Conservation (phyloP, 352 stramenopile species). For the Pythium rhizo-oryzae region DNA sequence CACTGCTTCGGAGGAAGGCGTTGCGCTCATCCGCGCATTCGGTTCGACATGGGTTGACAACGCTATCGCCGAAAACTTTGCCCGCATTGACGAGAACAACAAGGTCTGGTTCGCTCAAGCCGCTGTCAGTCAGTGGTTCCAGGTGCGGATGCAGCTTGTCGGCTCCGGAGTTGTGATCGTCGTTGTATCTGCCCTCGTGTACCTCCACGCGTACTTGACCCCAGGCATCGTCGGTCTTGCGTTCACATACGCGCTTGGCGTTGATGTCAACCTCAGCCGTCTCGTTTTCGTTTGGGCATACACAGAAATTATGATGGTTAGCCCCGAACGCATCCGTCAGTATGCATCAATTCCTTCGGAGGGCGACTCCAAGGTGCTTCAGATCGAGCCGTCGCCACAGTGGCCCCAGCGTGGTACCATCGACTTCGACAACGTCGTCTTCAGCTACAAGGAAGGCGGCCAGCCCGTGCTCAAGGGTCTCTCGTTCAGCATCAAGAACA, state of each 20-base stretch:
- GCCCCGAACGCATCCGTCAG: slow-evolving; percentile 51
- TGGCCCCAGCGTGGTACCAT: slow-evolving; percentile 79
- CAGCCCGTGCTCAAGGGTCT: slow-evolving; percentile 50
- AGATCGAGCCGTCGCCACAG: too few relatives aligned
- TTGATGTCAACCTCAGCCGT: slow-evolving; percentile 76
- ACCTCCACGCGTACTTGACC: slow-evolving; percentile 32
- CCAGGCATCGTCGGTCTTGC: slow-evolving; percentile 82
- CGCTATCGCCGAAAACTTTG: slow-evolving; percentile 30
- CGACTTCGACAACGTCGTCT: slow-evolving; percentile 73
- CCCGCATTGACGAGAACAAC: slow-evolving; percentile 27
- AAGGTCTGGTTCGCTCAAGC: slow-evolving; percentile 35
- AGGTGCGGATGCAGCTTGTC: slow-evolving; percentile 50
- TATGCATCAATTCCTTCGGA: slow-evolving; percentile 44
- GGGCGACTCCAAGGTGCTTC: slow-evolving; percentile 18
- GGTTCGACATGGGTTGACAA: slow-evolving; percentile 24
- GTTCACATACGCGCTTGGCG: slow-evolving; percentile 85
- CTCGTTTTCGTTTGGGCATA: slow-evolving; percentile 57
- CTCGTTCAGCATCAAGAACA: too few relatives aligned
- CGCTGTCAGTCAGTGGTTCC: slow-evolving; percentile 43
- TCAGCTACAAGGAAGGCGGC: slow-evolving; percentile 73
- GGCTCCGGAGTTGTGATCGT: slow-evolving; percentile 45
- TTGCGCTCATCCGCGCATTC: slow-evolving; percentile 39
- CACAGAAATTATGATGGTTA: slow-evolving; percentile 59
- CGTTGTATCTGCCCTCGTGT: slow-evolving; percentile 41
- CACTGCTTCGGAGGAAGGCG: slow-evolving; percentile 45